These are phyloP conservation scores for Cercospora nicotianae DNA, from an alignment of 2,329 filamentous ascomycete species.

Conservation along the genomic window DNA sequence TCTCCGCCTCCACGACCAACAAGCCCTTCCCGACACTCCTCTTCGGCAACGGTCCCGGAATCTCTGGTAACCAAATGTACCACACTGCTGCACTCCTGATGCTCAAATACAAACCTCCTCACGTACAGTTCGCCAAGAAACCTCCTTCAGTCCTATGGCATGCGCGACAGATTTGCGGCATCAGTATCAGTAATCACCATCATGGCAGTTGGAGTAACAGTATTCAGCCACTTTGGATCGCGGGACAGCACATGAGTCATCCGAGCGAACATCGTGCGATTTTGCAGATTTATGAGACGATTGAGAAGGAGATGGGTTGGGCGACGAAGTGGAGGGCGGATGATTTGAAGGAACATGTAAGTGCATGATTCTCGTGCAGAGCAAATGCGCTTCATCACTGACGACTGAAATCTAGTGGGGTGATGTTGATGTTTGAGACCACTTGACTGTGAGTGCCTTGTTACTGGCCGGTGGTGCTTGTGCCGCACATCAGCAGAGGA, in stretches of 20 bases:
- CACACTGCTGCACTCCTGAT: slow-evolving; percentile 57
- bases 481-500: not conserved
- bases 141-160: slow-evolving; percentile 51
- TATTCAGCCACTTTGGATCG: slow-evolving; percentile 52
- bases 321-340: slow-evolving; percentile 55
- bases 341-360: slow-evolving; percentile 50
- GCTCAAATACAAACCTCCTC: slow-evolving; percentile 51
- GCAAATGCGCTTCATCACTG: not conserved
- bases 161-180: slow-evolving; percentile 50
- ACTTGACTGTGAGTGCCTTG: too few species aligned
- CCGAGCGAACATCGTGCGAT: slow-evolving; percentile 48
- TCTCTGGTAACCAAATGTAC: slow-evolving; percentile 56
- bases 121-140: slow-evolving; percentile 32
- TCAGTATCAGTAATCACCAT: slow-evolving; percentile 47
- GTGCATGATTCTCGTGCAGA: not conserved
- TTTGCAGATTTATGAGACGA: slow-evolving; percentile 50
- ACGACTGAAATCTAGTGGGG: slow-evolving; percentile 43
- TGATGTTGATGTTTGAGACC: slow-evolving; percentile 29
- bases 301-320: slow-evolving; percentile 57
- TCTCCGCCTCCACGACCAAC: slow-evolving; percentile 22
- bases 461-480: not conserved
- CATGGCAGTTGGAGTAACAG: slow-evolving; percentile 51
- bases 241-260: slow-evolving; percentile 51
- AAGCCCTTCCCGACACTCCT: slow-evolving; percentile 46
- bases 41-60: slow-evolving; percentile 48